phyloP scores from a whole-genome alignment of 106 monocot species.

The Allium sativum region DNA sequence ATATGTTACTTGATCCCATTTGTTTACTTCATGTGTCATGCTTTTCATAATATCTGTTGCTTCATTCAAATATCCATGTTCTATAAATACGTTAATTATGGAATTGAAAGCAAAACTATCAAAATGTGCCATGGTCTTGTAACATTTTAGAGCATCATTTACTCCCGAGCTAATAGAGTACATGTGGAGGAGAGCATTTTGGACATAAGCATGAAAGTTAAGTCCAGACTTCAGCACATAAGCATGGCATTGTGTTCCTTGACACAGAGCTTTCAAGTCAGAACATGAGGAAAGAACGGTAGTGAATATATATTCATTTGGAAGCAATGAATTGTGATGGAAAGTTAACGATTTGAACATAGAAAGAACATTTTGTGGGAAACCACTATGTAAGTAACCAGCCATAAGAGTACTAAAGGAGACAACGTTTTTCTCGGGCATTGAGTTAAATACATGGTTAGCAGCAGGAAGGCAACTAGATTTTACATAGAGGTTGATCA shows the following conservation, averaged over 20 bases:
- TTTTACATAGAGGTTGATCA: constrained; percentile 39
- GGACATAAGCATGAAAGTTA: constrained; percentile 18
- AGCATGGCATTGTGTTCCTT: constrained; percentile 54
- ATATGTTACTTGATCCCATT: constrained; percentile 57
- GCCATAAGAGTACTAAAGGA: constrained; percentile 44
- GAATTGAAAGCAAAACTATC: constrained; percentile 46
- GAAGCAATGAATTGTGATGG: background rate
- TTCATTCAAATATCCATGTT: constrained; percentile 21
- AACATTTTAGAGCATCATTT: constrained; percentile 24
- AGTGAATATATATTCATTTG: constrained; percentile 51
- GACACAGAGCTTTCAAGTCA: constrained; percentile 15
- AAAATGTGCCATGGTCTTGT: constrained; percentile 8
- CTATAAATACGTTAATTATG: constrained; percentile 47
- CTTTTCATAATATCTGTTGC: constrained; percentile 19
- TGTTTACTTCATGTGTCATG: constrained; percentile 22
- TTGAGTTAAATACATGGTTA: constrained; percentile 30
- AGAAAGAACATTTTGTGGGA: constrained; percentile 18
- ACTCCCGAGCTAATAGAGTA: constrained; percentile 30
- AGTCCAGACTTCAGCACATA: constrained; percentile 47
- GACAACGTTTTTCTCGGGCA: constrained; percentile 40
- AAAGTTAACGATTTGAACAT: constrained; percentile 22
- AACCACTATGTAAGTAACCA: constrained; percentile 39
- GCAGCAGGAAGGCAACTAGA: constrained; percentile 20
- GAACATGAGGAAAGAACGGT: constrained; percentile 38
- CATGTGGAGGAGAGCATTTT: constrained; percentile 45